Evolutionary conservation across 371 early-diverging fungal genomes (phyloP).

Genomic region (Coemansia sp.): DNA sequence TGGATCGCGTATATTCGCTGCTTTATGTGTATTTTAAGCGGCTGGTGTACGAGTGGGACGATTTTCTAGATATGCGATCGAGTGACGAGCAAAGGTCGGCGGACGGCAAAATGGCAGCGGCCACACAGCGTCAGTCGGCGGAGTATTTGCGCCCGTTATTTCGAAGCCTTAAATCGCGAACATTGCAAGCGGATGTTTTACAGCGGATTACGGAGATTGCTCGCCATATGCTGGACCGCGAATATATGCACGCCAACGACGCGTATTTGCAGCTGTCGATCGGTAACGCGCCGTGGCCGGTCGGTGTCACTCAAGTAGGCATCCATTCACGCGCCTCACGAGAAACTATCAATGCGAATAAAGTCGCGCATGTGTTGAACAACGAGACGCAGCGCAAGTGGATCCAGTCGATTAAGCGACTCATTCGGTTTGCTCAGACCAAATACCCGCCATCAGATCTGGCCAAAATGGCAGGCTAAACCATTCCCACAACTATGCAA

Average conservation of each 20-base stretch:
- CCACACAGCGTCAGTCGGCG: conserved; percentile 77
- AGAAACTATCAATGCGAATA: conserved; percentile 91
- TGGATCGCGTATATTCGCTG: conserved; percentile 70
- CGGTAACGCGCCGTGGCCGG: conserved; percentile 99
- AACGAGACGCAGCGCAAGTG: conserved; percentile 96
- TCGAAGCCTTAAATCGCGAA: conserved; percentile 73
- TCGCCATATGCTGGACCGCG: conserved; percentile 74
- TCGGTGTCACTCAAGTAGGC: conserved; percentile 73
- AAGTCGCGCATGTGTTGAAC: conserved; percentile 97
- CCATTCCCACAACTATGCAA: background rate
- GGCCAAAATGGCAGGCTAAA: conserved; percentile 52
- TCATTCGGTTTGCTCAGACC: conserved; percentile 93
- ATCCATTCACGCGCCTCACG: conserved; percentile 96
- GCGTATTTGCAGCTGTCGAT: conserved; percentile 91
- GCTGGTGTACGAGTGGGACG: conserved; percentile 86
- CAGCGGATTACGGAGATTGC: conserved; percentile 88
- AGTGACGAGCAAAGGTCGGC: conserved; percentile 65
- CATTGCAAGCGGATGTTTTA: conserved; percentile 79
- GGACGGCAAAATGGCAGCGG: conserved; percentile 80
- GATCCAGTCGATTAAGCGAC: conserved; percentile 96
- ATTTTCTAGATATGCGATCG: conserved; percentile 71
- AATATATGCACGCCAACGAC: conserved; percentile 92
- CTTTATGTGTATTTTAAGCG: conserved; percentile 83
- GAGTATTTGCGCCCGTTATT: conserved; percentile 92
- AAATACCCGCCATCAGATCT: conserved; percentile 87